phyloP scores from a whole-genome alignment of 2,329 filamentous ascomycete species.

The Aspergillus bombycis region DNA sequence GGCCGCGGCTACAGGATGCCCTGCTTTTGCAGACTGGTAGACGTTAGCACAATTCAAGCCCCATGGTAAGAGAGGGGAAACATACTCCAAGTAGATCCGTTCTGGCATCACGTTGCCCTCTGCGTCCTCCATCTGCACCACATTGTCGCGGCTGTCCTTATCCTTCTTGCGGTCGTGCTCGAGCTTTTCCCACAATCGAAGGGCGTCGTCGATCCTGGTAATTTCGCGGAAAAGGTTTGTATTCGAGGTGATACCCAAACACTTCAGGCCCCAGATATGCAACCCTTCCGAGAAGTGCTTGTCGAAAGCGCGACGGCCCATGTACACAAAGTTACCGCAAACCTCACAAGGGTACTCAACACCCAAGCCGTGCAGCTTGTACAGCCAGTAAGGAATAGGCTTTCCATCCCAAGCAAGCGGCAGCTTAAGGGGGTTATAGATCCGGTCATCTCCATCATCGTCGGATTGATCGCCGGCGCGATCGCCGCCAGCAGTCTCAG shows the following conservation, averaged over 20 bases:
- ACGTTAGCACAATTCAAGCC: slow-evolving; percentile 25
- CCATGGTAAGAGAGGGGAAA: slow-evolving; percentile 14
- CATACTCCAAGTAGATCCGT: slow-evolving; percentile 87
- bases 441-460: slow-evolving; percentile 78
- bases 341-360: slow-evolving; percentile 96
- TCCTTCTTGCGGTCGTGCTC: slow-evolving; percentile 80
- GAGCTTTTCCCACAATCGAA: slow-evolving; percentile 90
- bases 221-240: slow-evolving; percentile 92
- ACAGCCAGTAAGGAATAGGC: slow-evolving; percentile 98
- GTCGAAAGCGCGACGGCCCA: slow-evolving; percentile 92
- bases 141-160: slow-evolving; percentile 74
- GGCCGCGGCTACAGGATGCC: slow-evolving; percentile 66
- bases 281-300: slow-evolving; percentile 97
- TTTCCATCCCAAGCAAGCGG: slow-evolving; percentile 98
- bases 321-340: slow-evolving; percentile 98
- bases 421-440: slow-evolving; percentile 96
- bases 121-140: slow-evolving; percentile 98
- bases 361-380: slow-evolving; percentile 92
- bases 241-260: slow-evolving; percentile 83
- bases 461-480: slow-evolving; percentile 65
- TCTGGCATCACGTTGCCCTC: slow-evolving; percentile 99
- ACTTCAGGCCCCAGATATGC: slow-evolving; percentile 92
- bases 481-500: slow-evolving; percentile 42
- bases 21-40: slow-evolving; percentile 73
- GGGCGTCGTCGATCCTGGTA: slow-evolving; percentile 84